phyloP scores from a whole-genome alignment of 2,329 filamentous ascomycete species.

The Penicillium sp. region DNA sequence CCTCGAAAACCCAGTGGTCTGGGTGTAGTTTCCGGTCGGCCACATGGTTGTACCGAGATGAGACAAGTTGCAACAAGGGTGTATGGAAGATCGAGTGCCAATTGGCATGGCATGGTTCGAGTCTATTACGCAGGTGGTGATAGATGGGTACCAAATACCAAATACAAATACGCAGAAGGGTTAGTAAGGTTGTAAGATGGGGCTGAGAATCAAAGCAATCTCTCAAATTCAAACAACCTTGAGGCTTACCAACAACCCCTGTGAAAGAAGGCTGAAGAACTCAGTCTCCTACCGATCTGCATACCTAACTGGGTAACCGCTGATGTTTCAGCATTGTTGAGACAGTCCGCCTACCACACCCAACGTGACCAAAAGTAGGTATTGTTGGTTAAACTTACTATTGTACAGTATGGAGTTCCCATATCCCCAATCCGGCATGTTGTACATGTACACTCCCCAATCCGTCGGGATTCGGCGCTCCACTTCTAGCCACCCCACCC shows the following conservation, averaged over 20 bases:
- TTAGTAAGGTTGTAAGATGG: neutral
- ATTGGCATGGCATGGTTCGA: no score
- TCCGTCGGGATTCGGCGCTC: neutral
- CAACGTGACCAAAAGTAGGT: no score
- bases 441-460: constrained; percentile 1
- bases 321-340: constrained; percentile 9
- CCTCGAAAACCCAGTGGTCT: neutral
- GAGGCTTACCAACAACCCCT: neutral
- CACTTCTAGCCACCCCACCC: no score
- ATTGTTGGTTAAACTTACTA: neutral
- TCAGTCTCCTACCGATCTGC: neutral
- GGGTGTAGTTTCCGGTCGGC: neutral
- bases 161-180: neutral
- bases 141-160: neutral
- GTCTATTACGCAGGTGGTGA: neutral
- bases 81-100: no score
- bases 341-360: neutral
- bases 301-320: neutral
- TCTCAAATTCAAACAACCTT: neutral
- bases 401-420: neutral
- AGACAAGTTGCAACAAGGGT: neutral
- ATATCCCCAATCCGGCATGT: constrained; percentile 2
- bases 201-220: neutral
- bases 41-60: neutral
- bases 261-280: neutral